Base-by-base conservation (phyloP, 1,284 basidiomycete species). In the Rhodotorula sp. region DNA sequence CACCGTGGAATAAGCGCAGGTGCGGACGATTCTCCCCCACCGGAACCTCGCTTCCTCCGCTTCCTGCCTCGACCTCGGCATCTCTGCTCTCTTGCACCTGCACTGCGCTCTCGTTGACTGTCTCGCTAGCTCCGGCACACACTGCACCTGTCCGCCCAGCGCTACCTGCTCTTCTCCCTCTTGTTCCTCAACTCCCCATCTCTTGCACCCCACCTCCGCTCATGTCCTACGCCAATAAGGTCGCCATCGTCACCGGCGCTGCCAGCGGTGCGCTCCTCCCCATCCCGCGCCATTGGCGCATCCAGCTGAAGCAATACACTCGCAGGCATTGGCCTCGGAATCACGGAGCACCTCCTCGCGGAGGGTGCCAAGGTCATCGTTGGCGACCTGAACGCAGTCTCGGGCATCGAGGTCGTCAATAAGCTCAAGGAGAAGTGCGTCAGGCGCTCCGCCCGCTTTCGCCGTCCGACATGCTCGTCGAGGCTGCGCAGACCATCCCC, bases 261-360 rank as follows among this genome's bases (percentile, higher is more conserved):
- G 69, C 69, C 25, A 48, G 39, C 34, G 69, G 69, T 70, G 13
- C 50, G 60, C 21, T 15, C 2, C 22, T 9, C 17, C 25, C 22
- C 13, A 34, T 10, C 36, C 37, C 39, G 22, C 22, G 15, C 1
- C 15, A 21, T 36, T 25, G 15, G 1, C 7, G 44, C 8, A n/a
- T 3, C 64, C 25, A 19, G 13, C 46, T 36, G 27, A 25, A 48
- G 15, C 8, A 2, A 1, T 21, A 39, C 34, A 19, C 32, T 17
- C 2, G 12, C 64, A 61, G 75, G 75, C 8, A 76, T 76, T 32
- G 76, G 76, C 2, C 56, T 71, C n/a, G 76, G 76, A 12, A 77
- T 77, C 60, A 55, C 70, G 1, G 39, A 53, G n/a, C 71, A 72
- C 44, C 59, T 77, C 32, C 41, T 73, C 32, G 19, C 32, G 17